These are phyloP conservation scores for Pelargonium nanum DNA, from an alignment of 345 rosid species.

Conservation along the genomic window DNA sequence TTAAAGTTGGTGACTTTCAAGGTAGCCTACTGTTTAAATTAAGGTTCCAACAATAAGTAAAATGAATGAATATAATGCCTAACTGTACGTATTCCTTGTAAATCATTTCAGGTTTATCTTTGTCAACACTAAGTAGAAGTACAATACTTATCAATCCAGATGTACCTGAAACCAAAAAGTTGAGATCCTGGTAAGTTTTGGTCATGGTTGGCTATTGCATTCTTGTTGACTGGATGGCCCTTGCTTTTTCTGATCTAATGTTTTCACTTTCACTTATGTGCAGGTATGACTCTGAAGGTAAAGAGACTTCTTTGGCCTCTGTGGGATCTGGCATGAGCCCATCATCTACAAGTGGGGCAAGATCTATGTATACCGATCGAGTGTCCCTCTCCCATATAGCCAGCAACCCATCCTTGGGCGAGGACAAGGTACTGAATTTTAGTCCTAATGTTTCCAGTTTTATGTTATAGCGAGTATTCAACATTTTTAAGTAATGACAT, in stretches of 20 bases:
- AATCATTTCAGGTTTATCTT: conserved; percentile 51
- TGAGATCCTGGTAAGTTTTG: conserved; percentile 51
- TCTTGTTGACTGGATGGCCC: background rate
- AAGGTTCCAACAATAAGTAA: background rate
- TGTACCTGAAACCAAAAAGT: conserved; percentile 55
- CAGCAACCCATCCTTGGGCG: conserved; percentile 55
- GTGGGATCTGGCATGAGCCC: conserved; percentile 56
- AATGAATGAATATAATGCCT: background rate
- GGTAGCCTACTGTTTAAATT: conserved; percentile 27
- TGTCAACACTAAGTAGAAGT: conserved; percentile 65
- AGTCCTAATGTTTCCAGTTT: too few relatives aligned
- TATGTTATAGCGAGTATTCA: too few relatives aligned
- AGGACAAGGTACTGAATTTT: conserved; percentile 76
- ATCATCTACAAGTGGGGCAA: conserved; percentile 37
- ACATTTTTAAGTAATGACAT: too few relatives aligned
- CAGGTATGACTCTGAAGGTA: conserved; percentile 88
- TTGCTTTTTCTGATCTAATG: background rate
- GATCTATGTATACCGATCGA: conserved; percentile 69
- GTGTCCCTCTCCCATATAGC: conserved; percentile 49
- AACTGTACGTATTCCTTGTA: background rate
- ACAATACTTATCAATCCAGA: conserved; percentile 56
- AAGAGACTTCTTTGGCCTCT: conserved; percentile 62
- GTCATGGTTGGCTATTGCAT: background rate
- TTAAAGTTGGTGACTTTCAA: conserved; percentile 89
- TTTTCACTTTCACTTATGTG: background rate